Conservation (phyloP, 176 grass and related monocot genomes). For the Avena insularis region DNA sequence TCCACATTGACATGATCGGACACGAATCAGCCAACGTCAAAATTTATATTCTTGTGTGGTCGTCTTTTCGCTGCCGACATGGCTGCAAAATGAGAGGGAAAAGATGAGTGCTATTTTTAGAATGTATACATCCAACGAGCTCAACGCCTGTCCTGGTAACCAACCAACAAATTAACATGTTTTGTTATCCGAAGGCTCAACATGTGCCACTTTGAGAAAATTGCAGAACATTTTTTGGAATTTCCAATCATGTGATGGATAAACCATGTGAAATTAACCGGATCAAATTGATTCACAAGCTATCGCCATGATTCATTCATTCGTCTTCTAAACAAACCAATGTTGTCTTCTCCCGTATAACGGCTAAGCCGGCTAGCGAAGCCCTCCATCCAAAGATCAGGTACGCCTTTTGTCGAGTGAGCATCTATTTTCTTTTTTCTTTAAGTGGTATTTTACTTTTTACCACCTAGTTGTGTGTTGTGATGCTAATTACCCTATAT, state of each 20-base stretch:
- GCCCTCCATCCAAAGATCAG: too few species aligned
- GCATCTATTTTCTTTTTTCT: too few species aligned
- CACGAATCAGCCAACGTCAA: neutral
- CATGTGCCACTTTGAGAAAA: too few species aligned
- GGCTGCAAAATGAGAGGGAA: neutral
- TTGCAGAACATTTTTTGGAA: neutral
- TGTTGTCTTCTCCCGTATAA: too few species aligned
- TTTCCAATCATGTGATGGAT: neutral
- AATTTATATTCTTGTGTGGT: neutral
- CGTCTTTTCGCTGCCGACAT: neutral
- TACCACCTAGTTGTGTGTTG: too few species aligned
- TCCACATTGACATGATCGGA: neutral
- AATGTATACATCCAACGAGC: neutral
- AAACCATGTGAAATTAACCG: neutral
- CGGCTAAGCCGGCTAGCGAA: too few species aligned
- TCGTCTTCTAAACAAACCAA: neutral
- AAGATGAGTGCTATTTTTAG: neutral
- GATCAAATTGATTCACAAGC: neutral
- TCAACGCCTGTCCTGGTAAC: too few species aligned
- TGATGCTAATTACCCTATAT: too few species aligned
- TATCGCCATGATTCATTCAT: neutral
- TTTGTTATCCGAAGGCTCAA: too few species aligned
- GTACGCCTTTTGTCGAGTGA: too few species aligned
- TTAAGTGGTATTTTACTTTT: too few species aligned
- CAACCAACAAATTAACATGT: too few species aligned